Base-by-base conservation (phyloP, 2,329 filamentous ascomycete species). In the Periconia sp. region DNA sequence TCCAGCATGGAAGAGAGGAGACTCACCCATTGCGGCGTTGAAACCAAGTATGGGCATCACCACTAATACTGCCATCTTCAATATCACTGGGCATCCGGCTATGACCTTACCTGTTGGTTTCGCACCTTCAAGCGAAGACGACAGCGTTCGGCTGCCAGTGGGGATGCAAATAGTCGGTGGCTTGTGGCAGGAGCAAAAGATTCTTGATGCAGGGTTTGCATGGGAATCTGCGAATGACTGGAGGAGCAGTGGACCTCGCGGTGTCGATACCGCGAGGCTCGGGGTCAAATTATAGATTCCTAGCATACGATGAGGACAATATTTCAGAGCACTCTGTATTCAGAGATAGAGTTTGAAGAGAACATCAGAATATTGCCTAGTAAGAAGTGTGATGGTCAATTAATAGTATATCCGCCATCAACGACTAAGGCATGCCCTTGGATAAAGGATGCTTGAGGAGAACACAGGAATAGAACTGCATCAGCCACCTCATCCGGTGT, bases 401-500 rank as follows among this genome's bases (percentile, higher is more conserved):
- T 63, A 21, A 63, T 60, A 9, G 54, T 61, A 40, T 64, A 66
- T 16, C 62, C 63, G 4, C 78, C 77, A 50, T 81, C 78, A 11
- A 73, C 73, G 2, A 80, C 62, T 34, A 81, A 48, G 4, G 66
- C 68, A 12, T 73, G 66, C 1, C 78, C 79, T 36, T 76, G 72
- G 62, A 82, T 77, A 53, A 73, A 82, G 42, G 78, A 81, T 41
- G 75, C 75, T 69, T 80, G 72, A 2, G 74, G 69, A 22, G 76
- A 80, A 13, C 74, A 77, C 43, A 83, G 54, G 43, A 80, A 79
- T 0, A 76, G 65, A 18, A 82, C 75, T 22, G 71, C 66, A 49
- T 83, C 78, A 0, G 76, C 78, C 48, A 83, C 74, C 61, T 84
- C 80, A 17, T 81, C 78, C 12, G 74, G 68, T 15, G 63, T 59